phyloP scores from a whole-genome alignment of 1,139 yeast species.

The Saccharomycopsis phalli region DNA sequence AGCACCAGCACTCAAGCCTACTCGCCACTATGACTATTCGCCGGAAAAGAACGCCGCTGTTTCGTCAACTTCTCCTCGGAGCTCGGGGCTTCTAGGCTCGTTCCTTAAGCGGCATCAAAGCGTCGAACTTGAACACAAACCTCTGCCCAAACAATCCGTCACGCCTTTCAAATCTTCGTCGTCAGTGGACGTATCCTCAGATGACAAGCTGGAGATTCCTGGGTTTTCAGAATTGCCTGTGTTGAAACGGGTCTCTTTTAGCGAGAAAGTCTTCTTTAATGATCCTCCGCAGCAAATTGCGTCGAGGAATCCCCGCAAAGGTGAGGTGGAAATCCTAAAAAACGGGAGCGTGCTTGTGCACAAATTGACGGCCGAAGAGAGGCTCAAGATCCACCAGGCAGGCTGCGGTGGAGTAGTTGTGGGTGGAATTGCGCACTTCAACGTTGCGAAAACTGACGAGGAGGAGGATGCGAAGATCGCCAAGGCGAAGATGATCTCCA shows the following conservation, averaged over 20 bases:
- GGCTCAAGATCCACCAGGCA: conserved; percentile 40
- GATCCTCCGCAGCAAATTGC: conserved; percentile 71
- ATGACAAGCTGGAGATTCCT: conserved; percentile 24
- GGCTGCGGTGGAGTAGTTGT: conserved; percentile 69
- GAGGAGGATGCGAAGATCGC: conserved; percentile 33
- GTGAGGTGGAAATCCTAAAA: conserved; percentile 57
- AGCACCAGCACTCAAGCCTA: conserved; percentile 35
- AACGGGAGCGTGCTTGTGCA: conserved; percentile 55
- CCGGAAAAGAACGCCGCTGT: neutral
- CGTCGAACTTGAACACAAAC: neutral
- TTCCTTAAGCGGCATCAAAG: conserved; percentile 9
- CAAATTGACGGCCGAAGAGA: conserved; percentile 56
- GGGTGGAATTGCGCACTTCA: conserved; percentile 64
- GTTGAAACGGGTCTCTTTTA: conserved; percentile 63
- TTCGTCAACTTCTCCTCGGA: neutral
- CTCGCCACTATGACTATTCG: neutral
- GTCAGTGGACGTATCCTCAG: conserved; percentile 5
- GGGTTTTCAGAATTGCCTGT: conserved; percentile 35
- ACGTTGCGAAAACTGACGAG: neutral
- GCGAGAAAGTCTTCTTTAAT: conserved; percentile 59
- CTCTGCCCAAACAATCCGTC: neutral
- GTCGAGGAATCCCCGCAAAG: conserved; percentile 54
- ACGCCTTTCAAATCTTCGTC: conserved; percentile 1
- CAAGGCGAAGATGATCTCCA: conserved; percentile 34
- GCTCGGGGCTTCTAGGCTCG: conserved; percentile 3